A percentile compares a stretch with the other conserved stretches of the same genome.
Evolutionary conservation across 129 eudicot genomes (phyloP).

Genomic region (Mikania micrantha): DNA sequence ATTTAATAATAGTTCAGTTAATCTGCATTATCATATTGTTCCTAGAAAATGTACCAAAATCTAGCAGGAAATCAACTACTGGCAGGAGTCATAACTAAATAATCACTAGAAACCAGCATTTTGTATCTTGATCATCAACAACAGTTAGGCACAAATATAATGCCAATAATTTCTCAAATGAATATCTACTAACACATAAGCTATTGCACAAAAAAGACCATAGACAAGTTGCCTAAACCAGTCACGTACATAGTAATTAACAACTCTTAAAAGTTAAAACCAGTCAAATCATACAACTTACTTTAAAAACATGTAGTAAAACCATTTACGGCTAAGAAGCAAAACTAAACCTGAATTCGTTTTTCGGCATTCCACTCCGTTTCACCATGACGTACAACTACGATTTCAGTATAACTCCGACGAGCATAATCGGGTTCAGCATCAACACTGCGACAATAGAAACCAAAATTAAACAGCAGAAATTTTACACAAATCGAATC

Average conservation of each 20-base stretch:
- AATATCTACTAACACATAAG: neutral
- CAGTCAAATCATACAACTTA: neutral
- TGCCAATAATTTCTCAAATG: neutral
- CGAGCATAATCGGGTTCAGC: constrained; percentile 15
- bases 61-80: neutral
- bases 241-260: neutral
- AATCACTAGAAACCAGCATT: neutral
- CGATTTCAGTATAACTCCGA: constrained; percentile 45
- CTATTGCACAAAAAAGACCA: neutral
- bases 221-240: neutral
- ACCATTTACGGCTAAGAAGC: neutral
- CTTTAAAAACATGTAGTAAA: neutral
- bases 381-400: constrained; percentile 90
- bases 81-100: neutral
- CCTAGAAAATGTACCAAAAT: neutral
- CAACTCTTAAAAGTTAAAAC: neutral
- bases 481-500: neutral
- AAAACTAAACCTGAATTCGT: constrained; percentile 63
- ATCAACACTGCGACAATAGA: constrained; percentile 13
- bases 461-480: neutral
- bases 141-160: neutral
- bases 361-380: constrained; percentile 79
- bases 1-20: neutral
- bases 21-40: neutral
- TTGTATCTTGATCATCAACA: neutral